These are phyloP conservation scores for Cylindrotheca closterium DNA, from an alignment of 108 stramenopile genomes.

Conservation along the genomic window DNA sequence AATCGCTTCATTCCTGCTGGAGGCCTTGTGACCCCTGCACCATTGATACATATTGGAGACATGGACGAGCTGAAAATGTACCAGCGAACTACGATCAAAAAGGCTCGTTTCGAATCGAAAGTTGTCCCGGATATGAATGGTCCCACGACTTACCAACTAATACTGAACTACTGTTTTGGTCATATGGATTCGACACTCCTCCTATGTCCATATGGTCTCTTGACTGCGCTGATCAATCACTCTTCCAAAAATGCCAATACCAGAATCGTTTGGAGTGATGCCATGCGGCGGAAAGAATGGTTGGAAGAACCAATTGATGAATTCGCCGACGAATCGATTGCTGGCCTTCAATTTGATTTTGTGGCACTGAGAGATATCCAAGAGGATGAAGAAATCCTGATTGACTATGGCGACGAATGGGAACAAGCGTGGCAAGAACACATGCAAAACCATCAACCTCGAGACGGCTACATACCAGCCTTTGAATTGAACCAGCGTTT, in stretches of 20 bases:
- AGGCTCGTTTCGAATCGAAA: neutral
- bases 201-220: conserved; percentile 54
- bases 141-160: conserved; percentile 25
- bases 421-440: conserved; percentile 64
- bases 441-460: conserved; percentile 9
- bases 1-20: conserved; percentile 68
- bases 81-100: neutral
- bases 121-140: conserved; percentile 24
- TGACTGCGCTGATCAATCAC: conserved; percentile 71
- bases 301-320: conserved; percentile 19
- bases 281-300: conserved; percentile 35
- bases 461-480: conserved; percentile 17
- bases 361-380: conserved; percentile 71
- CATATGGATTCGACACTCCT: conserved; percentile 53
- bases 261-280: conserved; percentile 38
- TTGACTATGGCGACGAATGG: conserved; percentile 78
- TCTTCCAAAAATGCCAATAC: conserved; percentile 48
- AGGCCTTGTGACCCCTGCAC: conserved; percentile 68
- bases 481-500: conserved; percentile 24
- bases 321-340: conserved; percentile 17
- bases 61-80: conserved; percentile 11
- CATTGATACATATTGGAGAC: conserved; percentile 66
- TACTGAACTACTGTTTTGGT: conserved; percentile 56
- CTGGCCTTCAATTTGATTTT: conserved; percentile 55
- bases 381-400: conserved; percentile 62